These are phyloP conservation scores for Serpula lacrymans DNA, from an alignment of 768 basidiomycete genomes.

Conservation along the genomic window DNA sequence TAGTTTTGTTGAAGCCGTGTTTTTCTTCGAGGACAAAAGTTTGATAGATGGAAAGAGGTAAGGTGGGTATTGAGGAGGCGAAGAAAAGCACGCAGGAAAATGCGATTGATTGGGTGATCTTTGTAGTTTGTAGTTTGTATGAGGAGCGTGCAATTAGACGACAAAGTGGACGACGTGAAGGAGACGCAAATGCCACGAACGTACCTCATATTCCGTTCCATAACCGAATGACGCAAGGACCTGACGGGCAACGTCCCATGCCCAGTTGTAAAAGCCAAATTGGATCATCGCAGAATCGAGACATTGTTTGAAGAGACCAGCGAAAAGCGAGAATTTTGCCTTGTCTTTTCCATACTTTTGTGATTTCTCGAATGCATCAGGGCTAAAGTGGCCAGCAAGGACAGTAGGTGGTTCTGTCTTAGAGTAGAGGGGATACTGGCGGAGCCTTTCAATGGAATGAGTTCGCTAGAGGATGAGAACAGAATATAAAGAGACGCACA, in stretches of 20 bases:
- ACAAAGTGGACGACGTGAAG: not conserved
- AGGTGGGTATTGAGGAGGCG: conserved; percentile 59
- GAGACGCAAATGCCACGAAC: conserved; percentile 13
- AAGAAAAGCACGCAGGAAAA: conserved; percentile 70
- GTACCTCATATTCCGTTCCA: conserved; percentile 69
- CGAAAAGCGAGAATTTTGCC: conserved; percentile 74
- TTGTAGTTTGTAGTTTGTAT: conserved; percentile 1
- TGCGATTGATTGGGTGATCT: conserved; percentile 84
- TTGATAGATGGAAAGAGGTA: conserved; percentile 79
- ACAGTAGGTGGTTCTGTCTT: conserved; percentile 69
- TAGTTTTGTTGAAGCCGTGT: conserved; percentile 97
- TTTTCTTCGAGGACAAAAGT: conserved; percentile 95
- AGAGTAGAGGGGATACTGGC: conserved; percentile 85
- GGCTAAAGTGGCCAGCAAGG: conserved; percentile 64
- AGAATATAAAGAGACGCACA: conserved; percentile 48
- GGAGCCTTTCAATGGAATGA: conserved; percentile 37
- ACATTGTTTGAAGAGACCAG: conserved; percentile 69
- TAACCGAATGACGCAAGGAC: conserved; percentile 55
- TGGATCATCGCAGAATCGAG: conserved; percentile 70
- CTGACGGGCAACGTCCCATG: conserved; percentile 65
- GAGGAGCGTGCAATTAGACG: not conserved
- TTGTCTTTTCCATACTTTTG: conserved; percentile 92
- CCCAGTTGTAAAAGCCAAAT: conserved; percentile 78
- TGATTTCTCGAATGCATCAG: conserved; percentile 79
- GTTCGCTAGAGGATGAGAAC: conserved; percentile 1